Evolutionary conservation across 164 flowering plant genomes (phyloP).

Genomic region (Echeveria elegans): DNA sequence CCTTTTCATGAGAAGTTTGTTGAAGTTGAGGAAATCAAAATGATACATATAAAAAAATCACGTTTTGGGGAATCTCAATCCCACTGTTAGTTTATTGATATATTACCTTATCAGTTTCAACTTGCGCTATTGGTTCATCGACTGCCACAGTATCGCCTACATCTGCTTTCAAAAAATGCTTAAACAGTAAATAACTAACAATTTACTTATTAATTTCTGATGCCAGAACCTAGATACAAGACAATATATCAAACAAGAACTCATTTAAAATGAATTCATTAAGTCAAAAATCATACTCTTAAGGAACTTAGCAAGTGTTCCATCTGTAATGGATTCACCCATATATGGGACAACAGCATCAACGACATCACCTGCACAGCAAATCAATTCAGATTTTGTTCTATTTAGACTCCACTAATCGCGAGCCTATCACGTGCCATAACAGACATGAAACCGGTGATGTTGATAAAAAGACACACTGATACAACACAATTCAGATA

Average conservation of each 20-base stretch:
- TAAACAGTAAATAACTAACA: too few species aligned
- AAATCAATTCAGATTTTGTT: background rate
- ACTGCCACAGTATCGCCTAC: background rate
- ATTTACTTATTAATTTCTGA: too few species aligned
- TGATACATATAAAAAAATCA: too few species aligned
- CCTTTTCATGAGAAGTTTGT: too few species aligned
- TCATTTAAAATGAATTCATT: background rate
- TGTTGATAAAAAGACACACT: too few species aligned
- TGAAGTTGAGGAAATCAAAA: too few species aligned
- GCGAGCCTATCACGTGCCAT: too few species aligned
- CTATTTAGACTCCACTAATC: too few species aligned
- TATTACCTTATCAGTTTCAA: background rate
- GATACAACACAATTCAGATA: too few species aligned
- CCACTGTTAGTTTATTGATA: too few species aligned
- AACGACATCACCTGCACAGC: background rate
- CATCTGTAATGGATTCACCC: background rate
- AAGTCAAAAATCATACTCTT: background rate
- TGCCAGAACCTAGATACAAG: too few species aligned
- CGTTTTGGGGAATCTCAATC: background rate
- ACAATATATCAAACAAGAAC: background rate
- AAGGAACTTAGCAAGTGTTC: background rate
- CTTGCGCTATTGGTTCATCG: background rate
- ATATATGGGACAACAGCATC: background rate
- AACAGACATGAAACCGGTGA: too few species aligned
- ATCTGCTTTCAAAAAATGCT: background rate